Percentiles rank a stretch among this genome's conserved stretches.
Conservation (phyloP, 768 basidiomycete genomes). For the Podaxis carcinomalis region DNA sequence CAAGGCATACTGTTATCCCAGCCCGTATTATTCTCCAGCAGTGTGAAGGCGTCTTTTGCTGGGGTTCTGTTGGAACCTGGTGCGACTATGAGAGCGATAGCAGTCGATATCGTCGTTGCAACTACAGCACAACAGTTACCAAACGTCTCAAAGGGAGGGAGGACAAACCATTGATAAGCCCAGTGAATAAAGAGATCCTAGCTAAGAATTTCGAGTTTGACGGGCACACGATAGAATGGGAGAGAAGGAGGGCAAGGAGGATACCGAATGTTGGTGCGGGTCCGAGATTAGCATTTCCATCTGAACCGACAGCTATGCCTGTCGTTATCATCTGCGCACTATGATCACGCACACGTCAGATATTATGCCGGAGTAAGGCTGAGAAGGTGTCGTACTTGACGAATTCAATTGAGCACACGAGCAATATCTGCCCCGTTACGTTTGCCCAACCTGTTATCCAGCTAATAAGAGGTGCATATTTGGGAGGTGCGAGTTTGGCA, state of each 20-base stretch:
- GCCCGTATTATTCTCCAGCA: constrained; percentile 59
- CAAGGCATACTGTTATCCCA: constrained; percentile 44
- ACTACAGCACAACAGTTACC: constrained; percentile 25
- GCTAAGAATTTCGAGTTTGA: constrained; percentile 54
- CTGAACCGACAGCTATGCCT: constrained; percentile 48
- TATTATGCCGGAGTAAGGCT: not conserved
- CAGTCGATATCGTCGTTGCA: constrained; percentile 51
- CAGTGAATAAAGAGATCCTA: constrained; percentile 52
- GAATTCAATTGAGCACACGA: constrained; percentile 58
- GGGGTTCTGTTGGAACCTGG: constrained; percentile 46
- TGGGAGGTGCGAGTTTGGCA: constrained; percentile 63
- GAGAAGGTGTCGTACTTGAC: constrained; percentile 30
- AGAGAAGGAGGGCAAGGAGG: constrained; percentile 46
- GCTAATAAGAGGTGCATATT: constrained; percentile 58
- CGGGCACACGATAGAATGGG: constrained; percentile 55
- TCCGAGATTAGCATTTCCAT: constrained; percentile 41
- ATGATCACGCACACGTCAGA: not conserved
- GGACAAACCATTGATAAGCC: constrained; percentile 44
- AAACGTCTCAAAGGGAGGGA: not conserved
- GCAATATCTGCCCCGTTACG: constrained; percentile 51
- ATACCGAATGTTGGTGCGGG: constrained; percentile 55
- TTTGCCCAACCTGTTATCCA: constrained; percentile 48
- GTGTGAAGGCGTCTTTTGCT: constrained; percentile 52
- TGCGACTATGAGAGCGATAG: constrained; percentile 47
- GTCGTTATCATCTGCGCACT: constrained; percentile 62